Evolutionary conservation across 208 protist genomes (phyloP).

Genomic region (Trichomonas gallinae): DNA sequence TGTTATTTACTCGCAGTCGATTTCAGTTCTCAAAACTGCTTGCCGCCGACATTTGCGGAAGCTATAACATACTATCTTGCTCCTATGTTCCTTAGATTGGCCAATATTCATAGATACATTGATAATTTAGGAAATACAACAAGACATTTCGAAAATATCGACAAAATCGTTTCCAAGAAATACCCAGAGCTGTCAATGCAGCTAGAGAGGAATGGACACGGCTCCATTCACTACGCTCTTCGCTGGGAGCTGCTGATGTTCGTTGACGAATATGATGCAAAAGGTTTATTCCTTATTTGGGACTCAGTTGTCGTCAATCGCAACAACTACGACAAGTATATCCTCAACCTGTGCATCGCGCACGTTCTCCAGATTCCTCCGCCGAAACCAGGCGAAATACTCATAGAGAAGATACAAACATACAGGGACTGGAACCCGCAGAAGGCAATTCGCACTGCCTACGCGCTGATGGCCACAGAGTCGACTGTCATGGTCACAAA

Average conservation of each 20-base stretch:
- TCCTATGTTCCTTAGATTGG: neutral
- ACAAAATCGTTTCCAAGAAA: neutral
- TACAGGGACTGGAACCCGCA: neutral
- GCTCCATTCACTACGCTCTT: neutral
- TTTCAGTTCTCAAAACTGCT: neutral
- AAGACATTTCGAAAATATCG: neutral
- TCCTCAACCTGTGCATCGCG: neutral
- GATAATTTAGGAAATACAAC: neutral
- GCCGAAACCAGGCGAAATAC: neutral
- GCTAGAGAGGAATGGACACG: neutral
- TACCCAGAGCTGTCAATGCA: neutral
- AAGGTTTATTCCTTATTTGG: neutral
- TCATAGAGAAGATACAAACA: neutral
- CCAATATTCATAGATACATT: neutral
- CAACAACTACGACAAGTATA: neutral
- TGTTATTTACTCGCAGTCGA: neutral
- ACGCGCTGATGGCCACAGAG: neutral
- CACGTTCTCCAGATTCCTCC: neutral
- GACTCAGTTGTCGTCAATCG: neutral
- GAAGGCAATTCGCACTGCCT: neutral
- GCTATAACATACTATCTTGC: neutral
- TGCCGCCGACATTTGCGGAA: neutral
- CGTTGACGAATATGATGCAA: neutral
- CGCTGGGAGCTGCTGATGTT: neutral
- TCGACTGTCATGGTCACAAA: neutral